These are phyloP conservation scores for Tylopilus sp. DNA, from an alignment of 768 basidiomycete genomes.

Conservation along the genomic window DNA sequence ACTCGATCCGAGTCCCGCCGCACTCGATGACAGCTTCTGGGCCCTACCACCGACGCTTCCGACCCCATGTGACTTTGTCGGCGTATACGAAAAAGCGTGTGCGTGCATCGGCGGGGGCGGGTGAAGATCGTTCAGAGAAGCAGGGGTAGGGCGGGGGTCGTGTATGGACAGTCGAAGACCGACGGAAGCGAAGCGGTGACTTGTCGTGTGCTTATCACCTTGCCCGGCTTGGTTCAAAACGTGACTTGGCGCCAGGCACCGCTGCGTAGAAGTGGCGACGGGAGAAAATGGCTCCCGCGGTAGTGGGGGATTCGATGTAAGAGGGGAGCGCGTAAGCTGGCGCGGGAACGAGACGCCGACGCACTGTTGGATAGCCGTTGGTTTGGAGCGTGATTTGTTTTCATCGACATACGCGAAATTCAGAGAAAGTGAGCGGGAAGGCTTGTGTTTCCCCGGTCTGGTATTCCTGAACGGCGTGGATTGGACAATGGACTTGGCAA, in stretches of 20 bases:
- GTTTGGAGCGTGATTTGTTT: slow-evolving; percentile 15
- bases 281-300: slow-evolving; percentile 3
- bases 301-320: slow-evolving; percentile 7
- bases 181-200: slow-evolving; percentile 17
- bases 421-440: not conserved
- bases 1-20: slow-evolving; percentile 3
- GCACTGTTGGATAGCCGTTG: not conserved
- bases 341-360: slow-evolving; percentile 14
- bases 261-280: slow-evolving; percentile 5
- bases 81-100: not conserved
- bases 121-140: slow-evolving; percentile 26
- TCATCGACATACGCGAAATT: slow-evolving; percentile 11
- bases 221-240: slow-evolving; percentile 9
- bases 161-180: slow-evolving; percentile 16
- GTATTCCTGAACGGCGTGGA: slow-evolving; percentile 3
- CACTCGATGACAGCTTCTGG: slow-evolving; percentile 9
- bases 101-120: slow-evolving; percentile 7
- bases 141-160: not conserved
- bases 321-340: slow-evolving; percentile 7
- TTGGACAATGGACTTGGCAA: not conserved
- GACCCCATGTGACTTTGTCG: not conserved
- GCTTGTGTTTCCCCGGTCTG: slow-evolving; percentile 4
- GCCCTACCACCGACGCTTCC: slow-evolving; percentile 2
- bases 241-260: not conserved
- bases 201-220: slow-evolving; percentile 7